A percentile compares a stretch with the other conserved stretches of the same genome.
phyloP scores from a whole-genome alignment of 176 grass and related monocot species.

The Lolium perenne region DNA sequence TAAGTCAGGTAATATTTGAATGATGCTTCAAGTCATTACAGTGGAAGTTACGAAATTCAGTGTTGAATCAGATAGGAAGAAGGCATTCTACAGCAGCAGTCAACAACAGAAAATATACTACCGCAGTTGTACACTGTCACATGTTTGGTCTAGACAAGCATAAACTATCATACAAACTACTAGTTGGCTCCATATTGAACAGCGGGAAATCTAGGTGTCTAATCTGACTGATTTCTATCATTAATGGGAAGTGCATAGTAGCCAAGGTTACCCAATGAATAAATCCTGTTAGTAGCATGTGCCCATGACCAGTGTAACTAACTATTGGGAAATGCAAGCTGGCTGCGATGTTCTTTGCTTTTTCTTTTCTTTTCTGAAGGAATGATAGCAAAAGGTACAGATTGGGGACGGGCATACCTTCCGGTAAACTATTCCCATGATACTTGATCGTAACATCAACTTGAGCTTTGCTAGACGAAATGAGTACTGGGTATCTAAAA shows the following conservation, averaged over 20 bases:
- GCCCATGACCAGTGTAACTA: not conserved
- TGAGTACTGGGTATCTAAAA: constrained; percentile 91
- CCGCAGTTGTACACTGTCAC: not conserved
- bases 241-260: not conserved
- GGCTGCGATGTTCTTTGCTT: constrained; percentile 15
- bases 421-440: constrained; percentile 80
- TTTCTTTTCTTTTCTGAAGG: not conserved
- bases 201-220: not conserved
- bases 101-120: constrained; percentile 26
- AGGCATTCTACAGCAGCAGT: not conserved
- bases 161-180: constrained; percentile 7
- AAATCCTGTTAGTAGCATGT: not conserved
- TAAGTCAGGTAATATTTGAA: constrained; percentile 23
- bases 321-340: not conserved
- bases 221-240: not conserved
- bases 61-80: not conserved
- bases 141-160: not conserved
- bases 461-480: constrained; percentile 87
- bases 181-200: constrained; percentile 5
- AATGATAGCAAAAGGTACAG: constrained; percentile 4
- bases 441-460: constrained; percentile 92
- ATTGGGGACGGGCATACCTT: constrained; percentile 64
- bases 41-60: not conserved
- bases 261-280: not conserved
- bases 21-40: constrained; percentile 20